phyloP scores from a whole-genome alignment of 2,329 filamentous ascomycete genomes.

The Claviceps africana region DNA sequence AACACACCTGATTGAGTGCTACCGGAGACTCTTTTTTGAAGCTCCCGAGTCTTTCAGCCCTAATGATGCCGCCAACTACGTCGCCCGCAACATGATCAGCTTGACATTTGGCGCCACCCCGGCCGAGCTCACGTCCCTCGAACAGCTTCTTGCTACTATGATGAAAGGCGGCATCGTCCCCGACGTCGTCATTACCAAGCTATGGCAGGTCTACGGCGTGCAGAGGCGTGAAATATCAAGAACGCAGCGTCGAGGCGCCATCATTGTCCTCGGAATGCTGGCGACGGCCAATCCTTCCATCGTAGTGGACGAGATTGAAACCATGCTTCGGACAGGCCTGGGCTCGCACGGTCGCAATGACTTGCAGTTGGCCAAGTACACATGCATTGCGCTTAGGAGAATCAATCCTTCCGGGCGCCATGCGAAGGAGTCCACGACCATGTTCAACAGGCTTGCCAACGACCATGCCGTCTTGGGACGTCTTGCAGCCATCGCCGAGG shows the following conservation, averaged over 20 bases:
- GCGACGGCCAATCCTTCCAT: conserved; percentile 86
- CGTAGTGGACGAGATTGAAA: conserved; percentile 87
- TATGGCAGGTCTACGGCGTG: conserved; percentile 96
- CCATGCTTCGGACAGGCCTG: conserved; percentile 80
- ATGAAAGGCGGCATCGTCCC: conserved; percentile 85
- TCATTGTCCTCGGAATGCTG: conserved; percentile 94
- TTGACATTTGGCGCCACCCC: conserved; percentile 90
- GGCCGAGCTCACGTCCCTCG: conserved; percentile 85
- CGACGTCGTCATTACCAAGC: conserved; percentile 73
- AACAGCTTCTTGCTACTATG: conserved; percentile 93
- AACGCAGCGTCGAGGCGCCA: conserved; percentile 78
- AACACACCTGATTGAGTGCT: conserved; percentile 90
- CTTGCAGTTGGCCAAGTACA: conserved; percentile 82
- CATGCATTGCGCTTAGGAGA: conserved; percentile 79
- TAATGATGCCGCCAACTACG: conserved; percentile 88
- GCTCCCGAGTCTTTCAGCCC: conserved; percentile 75
- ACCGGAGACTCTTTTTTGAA: conserved; percentile 90
- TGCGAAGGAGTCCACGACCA: conserved; percentile 54
- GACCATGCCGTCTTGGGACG: conserved; percentile 77
- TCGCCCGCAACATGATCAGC: conserved; percentile 98
- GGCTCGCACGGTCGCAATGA: conserved; percentile 69
- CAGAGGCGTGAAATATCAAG: conserved; percentile 87
- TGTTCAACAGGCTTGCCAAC: conserved; percentile 69
- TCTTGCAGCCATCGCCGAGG: conserved; percentile 72
- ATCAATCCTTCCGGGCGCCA: conserved; percentile 79